Conservation (phyloP, 169 alveolate genomes). For the Cryptosporidium sp. region DNA sequence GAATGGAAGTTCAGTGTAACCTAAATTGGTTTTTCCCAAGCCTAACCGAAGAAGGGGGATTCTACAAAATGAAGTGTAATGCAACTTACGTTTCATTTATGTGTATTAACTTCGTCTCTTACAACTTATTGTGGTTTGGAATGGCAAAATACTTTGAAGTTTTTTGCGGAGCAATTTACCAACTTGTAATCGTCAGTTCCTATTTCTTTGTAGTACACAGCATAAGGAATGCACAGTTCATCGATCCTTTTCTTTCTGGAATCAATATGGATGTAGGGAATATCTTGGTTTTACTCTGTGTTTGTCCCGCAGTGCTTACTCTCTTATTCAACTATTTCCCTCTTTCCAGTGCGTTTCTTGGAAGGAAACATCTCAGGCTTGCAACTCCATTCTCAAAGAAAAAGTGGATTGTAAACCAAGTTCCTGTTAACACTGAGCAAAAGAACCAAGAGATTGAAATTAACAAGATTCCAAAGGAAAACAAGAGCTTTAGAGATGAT, state of each 20-base stretch:
- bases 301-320: conserved; percentile 55
- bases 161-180: conserved; percentile 63
- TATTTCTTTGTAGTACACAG: conserved; percentile 48
- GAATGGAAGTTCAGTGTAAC: conserved; percentile 11
- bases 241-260: conserved; percentile 43
- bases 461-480: conserved; percentile 1
- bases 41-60: not conserved
- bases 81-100: conserved; percentile 14
- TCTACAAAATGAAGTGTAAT: conserved; percentile 16
- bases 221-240: conserved; percentile 40
- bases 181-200: conserved; percentile 41
- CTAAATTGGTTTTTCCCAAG: conserved; percentile 60
- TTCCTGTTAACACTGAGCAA: conserved; percentile 43
- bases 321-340: conserved; percentile 61
- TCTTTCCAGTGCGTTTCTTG: conserved; percentile 67
- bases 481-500: conserved; percentile 26
- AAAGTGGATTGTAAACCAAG: conserved; percentile 58
- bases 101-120: conserved; percentile 15
- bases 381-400: conserved; percentile 66
- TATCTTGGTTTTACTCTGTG: conserved; percentile 49
- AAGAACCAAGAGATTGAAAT: conserved; percentile 28
- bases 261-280: conserved; percentile 22
- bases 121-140: conserved; percentile 56
- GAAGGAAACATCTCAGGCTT: conserved; percentile 66
- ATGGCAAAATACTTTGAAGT: conserved; percentile 44